A percentile compares a stretch with the other conserved stretches of the same genome.
Evolutionary conservation across 1,139 yeast genomes (phyloP).

Genomic region (Sugiyamaella grinbergsii): DNA sequence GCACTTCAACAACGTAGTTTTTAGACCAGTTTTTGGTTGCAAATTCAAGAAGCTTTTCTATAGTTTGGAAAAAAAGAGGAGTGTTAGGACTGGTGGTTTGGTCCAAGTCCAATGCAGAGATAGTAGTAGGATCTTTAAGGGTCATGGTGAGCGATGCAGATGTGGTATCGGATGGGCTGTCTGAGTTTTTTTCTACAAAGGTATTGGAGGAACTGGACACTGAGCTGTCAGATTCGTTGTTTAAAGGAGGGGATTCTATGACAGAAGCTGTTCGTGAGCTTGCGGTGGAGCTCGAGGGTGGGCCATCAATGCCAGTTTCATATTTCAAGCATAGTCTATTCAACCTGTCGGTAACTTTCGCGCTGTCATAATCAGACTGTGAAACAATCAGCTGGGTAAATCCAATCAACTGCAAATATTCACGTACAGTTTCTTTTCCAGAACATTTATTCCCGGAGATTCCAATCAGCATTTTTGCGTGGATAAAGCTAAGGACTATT

Average conservation of each 20-base stretch:
- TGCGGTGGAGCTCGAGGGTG: too few relatives aligned
- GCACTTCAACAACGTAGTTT: constrained; percentile 62
- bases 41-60: constrained; percentile 56
- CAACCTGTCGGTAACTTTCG: not conserved
- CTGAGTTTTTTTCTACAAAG: too few relatives aligned
- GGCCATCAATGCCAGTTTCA: not conserved
- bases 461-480: constrained; percentile 63
- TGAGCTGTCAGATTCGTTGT: too few relatives aligned
- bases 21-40: constrained; percentile 72
- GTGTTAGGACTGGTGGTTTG: constrained; percentile 14
- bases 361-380: not conserved
- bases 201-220: too few relatives aligned
- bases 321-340: not conserved
- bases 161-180: too few relatives aligned
- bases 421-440: constrained; percentile 67
- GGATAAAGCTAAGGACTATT: not conserved
- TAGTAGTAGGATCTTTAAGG: not conserved
- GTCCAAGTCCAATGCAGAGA: not conserved
- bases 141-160: not conserved
- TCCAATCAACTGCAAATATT: constrained; percentile 60
- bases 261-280: too few relatives aligned
- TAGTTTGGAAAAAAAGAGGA: constrained; percentile 40
- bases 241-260: too few relatives aligned
- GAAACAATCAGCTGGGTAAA: constrained; percentile 45
- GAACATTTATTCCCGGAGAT: constrained; percentile 71